Evolutionary conservation across 495 filamentous ascomycete genomes (phyloP).

Genomic region (Hypoxylon subgilvum): DNA sequence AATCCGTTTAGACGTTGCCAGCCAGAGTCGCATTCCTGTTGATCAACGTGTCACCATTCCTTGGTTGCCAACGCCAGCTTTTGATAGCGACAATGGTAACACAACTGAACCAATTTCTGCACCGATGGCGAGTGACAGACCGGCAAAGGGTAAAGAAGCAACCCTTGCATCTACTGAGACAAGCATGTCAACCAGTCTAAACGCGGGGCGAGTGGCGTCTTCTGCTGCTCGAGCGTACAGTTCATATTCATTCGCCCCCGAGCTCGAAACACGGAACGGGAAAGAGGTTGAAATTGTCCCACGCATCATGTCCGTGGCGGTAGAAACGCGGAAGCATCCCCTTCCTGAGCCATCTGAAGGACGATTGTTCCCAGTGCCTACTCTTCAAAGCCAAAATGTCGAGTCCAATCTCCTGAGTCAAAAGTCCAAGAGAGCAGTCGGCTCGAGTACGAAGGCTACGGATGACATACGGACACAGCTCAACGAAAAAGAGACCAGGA

Average conservation of each 20-base stretch:
- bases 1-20: slow-evolving; percentile 5
- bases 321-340: neutral
- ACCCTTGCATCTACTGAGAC: too few species aligned
- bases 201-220: neutral
- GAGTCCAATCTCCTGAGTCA: neutral
- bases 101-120: neutral
- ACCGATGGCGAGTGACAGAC: neutral
- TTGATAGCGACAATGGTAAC: neutral
- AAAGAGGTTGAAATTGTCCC: neutral
- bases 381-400: neutral
- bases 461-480: neutral
- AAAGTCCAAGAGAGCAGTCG: neutral
- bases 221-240: neutral
- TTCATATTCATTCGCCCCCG: neutral
- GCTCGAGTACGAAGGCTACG: neutral
- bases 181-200: neutral
- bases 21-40: slow-evolving; percentile 8
- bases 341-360: neutral
- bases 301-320: neutral
- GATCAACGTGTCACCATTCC: neutral
- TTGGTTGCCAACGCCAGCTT: neutral
- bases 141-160: neutral
- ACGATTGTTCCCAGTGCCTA: neutral
- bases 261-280: neutral
- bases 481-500: slow-evolving; percentile 1